Evolutionary conservation across 1,284 basidiomycete genomes (phyloP), one percentile per base, ranked within the genome.

Genomic region (Trichosporon faecale): DNA sequence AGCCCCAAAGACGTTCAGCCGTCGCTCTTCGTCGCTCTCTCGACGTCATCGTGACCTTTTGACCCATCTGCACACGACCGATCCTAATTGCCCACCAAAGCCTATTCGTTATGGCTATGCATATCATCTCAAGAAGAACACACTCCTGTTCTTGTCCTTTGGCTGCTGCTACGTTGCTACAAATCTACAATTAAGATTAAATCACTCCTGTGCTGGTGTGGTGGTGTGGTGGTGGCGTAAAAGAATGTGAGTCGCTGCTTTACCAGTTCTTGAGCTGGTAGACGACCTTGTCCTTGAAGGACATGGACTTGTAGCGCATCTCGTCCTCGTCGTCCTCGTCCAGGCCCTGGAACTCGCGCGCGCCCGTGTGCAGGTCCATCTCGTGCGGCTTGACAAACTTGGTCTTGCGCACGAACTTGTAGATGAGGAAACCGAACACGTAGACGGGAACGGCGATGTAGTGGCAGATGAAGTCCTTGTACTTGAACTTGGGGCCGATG

Each of bases 341-440:
- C 73, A 89, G 88, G 70, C 90, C 89, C 73, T 90, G 86, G 71
- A 91, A 90, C 76, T 88, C 87, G 63, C 87, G 84, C 49, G 88
- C 85, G 31, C 89, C 91, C 16, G 88, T 87, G 46, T 88, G 78
- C 37, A 92, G 85, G 76, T 91, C 91, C 70, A 91, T 88, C 70
- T 89, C 85, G 27, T 84, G 79, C 3, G 85, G 76, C 0, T 85
- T 84, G 75, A 91, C 88, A 23, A 86, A 77, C 66, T 78, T 85
- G 1, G 89, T 89, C 73, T 84, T 85, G 78, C 85, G 87, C 63
- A 83, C 74, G 14, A 89, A 25, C 76, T 90, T 91, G 84, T 89
- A 90, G 1, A 86, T 87, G 9, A 84, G 33, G 85, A 87, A 91
- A 65, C 89, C 84, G 65, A 88, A 44, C 46, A 88, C 82, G 79